A percentile compares a stretch with the other conserved stretches of the same genome.
These are phyloP conservation scores for Psidium friedrichsthalianum DNA, from an alignment of 345 rosid genomes.

Conservation along the genomic window DNA sequence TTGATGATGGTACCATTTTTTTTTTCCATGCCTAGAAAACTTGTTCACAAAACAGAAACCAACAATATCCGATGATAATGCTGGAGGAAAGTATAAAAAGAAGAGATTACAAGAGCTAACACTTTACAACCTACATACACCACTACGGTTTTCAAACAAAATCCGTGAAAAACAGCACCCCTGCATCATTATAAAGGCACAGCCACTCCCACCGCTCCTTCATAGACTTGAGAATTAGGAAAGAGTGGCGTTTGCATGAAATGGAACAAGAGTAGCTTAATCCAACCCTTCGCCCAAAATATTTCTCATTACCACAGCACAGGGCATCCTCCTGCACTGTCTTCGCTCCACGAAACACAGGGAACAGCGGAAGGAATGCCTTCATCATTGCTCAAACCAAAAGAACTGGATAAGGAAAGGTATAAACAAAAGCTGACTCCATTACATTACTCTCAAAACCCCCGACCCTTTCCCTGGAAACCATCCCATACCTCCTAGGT, in stretches of 20 bases:
- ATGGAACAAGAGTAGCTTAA: background rate
- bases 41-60: background rate
- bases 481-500: slow-evolving; percentile 36
- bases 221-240: background rate
- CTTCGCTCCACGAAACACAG: background rate
- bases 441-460: background rate
- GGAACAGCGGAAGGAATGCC: background rate
- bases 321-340: background rate
- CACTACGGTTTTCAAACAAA: background rate
- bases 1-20: background rate
- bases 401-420: background rate
- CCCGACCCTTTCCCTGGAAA: slow-evolving; percentile 6
- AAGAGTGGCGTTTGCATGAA: background rate
- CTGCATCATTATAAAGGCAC: background rate
- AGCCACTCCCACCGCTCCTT: background rate
- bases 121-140: background rate
- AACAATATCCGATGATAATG: background rate
- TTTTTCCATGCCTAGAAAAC: background rate
- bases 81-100: background rate
- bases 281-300: background rate
- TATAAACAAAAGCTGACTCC: background rate
- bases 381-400: background rate
- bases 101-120: background rate
- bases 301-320: background rate
- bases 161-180: background rate